Evolutionary conservation across 2,329 filamentous ascomycete genomes (phyloP).

Genomic region (Ophiostoma perfectum): DNA sequence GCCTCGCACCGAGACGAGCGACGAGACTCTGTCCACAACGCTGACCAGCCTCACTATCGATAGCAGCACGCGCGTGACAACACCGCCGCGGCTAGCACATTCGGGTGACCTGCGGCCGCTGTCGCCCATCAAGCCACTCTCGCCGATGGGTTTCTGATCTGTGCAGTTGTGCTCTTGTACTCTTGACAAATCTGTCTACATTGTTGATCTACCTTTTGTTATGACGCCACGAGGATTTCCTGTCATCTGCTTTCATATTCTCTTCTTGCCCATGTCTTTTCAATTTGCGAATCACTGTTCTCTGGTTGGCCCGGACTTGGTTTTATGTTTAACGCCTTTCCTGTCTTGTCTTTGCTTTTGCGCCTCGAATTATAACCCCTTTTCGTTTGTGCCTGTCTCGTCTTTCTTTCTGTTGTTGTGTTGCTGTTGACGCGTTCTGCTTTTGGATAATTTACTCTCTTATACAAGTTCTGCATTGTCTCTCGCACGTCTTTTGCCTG

Average conservation of each 20-base stretch:
- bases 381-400: not conserved
- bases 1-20: slow-evolving; percentile 15
- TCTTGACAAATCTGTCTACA: not conserved
- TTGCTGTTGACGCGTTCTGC: not conserved
- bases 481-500: slow-evolving; percentile 16
- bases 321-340: not conserved
- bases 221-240: slow-evolving; percentile 4
- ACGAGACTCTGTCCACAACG: slow-evolving; percentile 39
- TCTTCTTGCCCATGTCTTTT: not conserved
- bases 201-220: not conserved
- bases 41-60: slow-evolving; percentile 33
- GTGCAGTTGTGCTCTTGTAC: too few relatives aligned
- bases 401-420: not conserved
- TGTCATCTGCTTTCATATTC: not conserved
- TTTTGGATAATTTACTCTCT: slow-evolving; percentile 12
- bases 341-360: slow-evolving; percentile 13
- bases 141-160: slow-evolving; percentile 52
- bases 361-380: slow-evolving; percentile 18
- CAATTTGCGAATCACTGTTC: not conserved
- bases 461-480: slow-evolving; percentile 15
- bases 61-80: slow-evolving; percentile 42
- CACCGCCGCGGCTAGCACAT: slow-evolving; percentile 33
- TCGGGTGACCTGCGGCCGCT: slow-evolving; percentile 49
- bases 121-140: slow-evolving; percentile 62
- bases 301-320: slow-evolving; percentile 3